phyloP scores from a whole-genome alignment of 352 stramenopile genomes.

The Phytophthora multivora region DNA sequence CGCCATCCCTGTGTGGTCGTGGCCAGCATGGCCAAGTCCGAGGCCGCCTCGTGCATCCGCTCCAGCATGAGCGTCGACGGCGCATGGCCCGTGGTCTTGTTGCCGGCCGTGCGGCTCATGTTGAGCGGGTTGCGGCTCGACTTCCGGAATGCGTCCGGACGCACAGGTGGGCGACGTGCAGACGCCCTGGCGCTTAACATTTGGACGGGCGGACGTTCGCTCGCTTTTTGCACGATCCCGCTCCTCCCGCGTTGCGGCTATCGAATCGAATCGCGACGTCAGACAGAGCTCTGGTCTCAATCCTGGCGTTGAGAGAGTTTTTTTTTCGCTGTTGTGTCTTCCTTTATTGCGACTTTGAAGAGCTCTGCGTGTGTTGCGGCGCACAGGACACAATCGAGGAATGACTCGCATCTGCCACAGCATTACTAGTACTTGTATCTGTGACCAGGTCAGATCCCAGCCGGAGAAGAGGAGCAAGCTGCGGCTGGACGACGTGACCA shows the following conservation, averaged over 20 bases:
- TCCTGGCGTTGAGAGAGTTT: constrained; percentile 15
- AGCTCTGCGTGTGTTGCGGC: background rate
- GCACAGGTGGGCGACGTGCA: constrained; percentile 8
- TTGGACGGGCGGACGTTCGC: constrained; percentile 32
- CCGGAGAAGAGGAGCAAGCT: constrained; percentile 1
- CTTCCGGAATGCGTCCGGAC: constrained; percentile 44
- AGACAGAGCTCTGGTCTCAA: constrained; percentile 18
- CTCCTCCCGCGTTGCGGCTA: constrained; percentile 14
- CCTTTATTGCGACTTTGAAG: background rate
- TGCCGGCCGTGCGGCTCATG: constrained; percentile 57
- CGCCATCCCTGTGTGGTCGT: constrained; percentile 51
- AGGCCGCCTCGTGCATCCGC: constrained; percentile 59
- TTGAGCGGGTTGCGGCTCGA: constrained; percentile 41
- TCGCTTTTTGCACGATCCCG: constrained; percentile 25
- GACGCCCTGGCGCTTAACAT: constrained; percentile 35
- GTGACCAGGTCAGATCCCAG: background rate
- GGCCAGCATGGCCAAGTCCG: constrained; percentile 60
- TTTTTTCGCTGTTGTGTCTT: background rate
- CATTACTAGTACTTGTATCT: background rate
- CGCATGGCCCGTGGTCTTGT: constrained; percentile 55
- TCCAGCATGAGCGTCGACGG: constrained; percentile 67
- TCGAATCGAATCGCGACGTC: constrained; percentile 19
- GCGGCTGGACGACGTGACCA: constrained; percentile 24
- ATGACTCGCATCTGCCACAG: constrained; percentile 19
- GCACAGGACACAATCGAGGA: constrained; percentile 15